Evolutionary conservation across 331 rosid genomes (phyloP).

Genomic region (Quercus lobata): DNA sequence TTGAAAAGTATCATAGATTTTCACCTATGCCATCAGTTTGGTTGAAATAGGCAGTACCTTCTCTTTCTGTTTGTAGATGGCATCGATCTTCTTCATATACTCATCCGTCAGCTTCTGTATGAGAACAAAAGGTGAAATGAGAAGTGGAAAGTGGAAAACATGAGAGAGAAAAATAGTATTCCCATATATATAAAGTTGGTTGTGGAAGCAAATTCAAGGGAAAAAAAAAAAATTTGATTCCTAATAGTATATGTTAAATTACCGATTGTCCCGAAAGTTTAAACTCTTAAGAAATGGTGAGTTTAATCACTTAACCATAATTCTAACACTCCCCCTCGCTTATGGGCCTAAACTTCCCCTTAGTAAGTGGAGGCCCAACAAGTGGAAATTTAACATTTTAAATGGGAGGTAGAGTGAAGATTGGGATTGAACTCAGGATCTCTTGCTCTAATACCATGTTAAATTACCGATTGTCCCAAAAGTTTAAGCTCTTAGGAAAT

Average conservation of each 20-base stretch:
- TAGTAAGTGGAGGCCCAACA: too few relatives aligned
- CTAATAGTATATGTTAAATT: not conserved
- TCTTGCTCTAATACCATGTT: too few relatives aligned
- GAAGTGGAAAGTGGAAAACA: not conserved
- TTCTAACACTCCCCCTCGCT: too few relatives aligned
- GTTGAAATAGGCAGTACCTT: constrained; percentile 43
- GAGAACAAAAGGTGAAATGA: constrained; percentile 19
- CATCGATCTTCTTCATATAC: constrained; percentile 81
- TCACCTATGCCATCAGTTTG: not conserved
- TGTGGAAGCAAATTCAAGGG: not conserved
- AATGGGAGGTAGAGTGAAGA: too few relatives aligned
- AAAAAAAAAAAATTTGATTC: not conserved
- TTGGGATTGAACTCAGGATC: too few relatives aligned
- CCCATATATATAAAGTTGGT: not conserved
- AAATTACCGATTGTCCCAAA: too few relatives aligned
- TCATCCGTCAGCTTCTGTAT: constrained; percentile 85
- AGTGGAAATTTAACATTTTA: too few relatives aligned
- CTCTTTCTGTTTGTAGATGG: constrained; percentile 79
- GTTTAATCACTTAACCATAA: too few relatives aligned
- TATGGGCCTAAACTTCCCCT: too few relatives aligned
- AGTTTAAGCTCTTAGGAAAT: too few relatives aligned
- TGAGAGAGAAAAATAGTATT: not conserved
- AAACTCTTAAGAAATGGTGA: too few relatives aligned
- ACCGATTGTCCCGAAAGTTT: too few relatives aligned
- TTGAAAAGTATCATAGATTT: not conserved